Base-by-base conservation (phyloP, 768 basidiomycete species). In the Kwoniella dejecticola region DNA sequence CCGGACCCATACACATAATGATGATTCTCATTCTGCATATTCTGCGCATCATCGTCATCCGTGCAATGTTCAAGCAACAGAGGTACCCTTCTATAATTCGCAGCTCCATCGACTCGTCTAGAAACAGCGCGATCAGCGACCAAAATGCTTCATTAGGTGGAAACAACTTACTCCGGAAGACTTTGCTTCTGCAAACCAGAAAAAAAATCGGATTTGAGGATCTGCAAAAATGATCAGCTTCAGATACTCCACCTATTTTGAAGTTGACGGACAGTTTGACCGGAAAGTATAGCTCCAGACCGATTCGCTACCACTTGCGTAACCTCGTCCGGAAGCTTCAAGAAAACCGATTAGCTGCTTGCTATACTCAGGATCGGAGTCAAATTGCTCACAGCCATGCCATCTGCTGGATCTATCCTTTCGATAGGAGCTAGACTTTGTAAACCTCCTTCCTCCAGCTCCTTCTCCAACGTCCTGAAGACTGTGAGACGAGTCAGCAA, bases 391-490 rank as follows among this genome's bases (percentile, higher is more conserved):
- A 76, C 74, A 21, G 75, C 75, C 75, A 76, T 72, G 0, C 77
- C 76, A 31, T 68, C 68, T 0, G 69, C 67, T 36, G 73, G 57
- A 6, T 74, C 70, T 52, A 74, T 64, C 19, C 89, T 84, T 66
- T 89, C 87, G 8, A 98, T 82, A 2, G 93, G 94, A 60, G 87
- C 88, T 54, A 99, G 78, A 0, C 88, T 87, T 60, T 89, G 83
- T 49, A 90, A 77, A 3, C 88, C 88, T n/a, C 92, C 88, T 17
- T 83, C 83, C 42, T 86, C 79, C 45, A 99, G 83, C 64, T 98
- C 96, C 62, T 90, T 91, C 80, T 93, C 87, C 62, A 98, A 94
- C 0, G 96, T 99, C 76, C 88, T 89, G 80, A 98, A 92, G 13
- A 98, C 95, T 89, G 52, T 40, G 5, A 12, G 0, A 1, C 2